Conservation (phyloP, 2,329 filamentous ascomycete species). For the Penicillium sp. region DNA sequence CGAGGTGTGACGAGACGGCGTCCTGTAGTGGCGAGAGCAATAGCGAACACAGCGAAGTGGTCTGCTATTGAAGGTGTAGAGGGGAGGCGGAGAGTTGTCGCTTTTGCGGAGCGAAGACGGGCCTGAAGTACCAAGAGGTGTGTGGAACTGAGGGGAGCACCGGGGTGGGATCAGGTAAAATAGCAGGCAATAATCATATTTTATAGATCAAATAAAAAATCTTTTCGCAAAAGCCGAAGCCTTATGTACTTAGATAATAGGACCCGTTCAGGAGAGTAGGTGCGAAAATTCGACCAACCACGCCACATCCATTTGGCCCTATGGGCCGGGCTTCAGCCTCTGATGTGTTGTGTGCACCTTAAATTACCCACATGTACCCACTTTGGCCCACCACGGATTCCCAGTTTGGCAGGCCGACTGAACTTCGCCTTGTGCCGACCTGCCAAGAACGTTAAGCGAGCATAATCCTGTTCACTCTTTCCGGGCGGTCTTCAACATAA, state of each 20-base stretch:
- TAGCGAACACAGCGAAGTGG: not conserved
- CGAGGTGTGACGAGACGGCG: not conserved
- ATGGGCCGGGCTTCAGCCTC: constrained; percentile 8
- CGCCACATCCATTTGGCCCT: not conserved
- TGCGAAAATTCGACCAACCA: constrained; percentile 4
- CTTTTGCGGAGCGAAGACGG: not conserved
- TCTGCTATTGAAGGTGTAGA: not conserved
- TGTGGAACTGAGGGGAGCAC: not conserved
- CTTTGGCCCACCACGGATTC: not conserved
- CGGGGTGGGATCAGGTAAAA: not conserved
- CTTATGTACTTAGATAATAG: constrained; percentile 3
- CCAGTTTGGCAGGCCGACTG: constrained; percentile 1
- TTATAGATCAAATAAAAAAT: not conserved
- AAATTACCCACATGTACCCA: not conserved
- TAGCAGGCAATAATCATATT: not conserved
- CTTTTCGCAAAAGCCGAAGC: constrained; percentile 1
- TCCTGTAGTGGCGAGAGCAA: not conserved
- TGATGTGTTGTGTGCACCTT: constrained; percentile 1
- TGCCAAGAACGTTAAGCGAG: constrained; percentile 11
- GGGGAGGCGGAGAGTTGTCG: not conserved
- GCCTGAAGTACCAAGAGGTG: not conserved
- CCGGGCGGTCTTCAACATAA: not conserved
- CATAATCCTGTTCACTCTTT: not conserved
- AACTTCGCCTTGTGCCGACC: not conserved
- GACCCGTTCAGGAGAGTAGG: not conserved